Percentiles rank a stretch among this genome's conserved stretches.
phyloP scores from a whole-genome alignment of 345 rosid genomes.

The Pistacia integerrima region DNA sequence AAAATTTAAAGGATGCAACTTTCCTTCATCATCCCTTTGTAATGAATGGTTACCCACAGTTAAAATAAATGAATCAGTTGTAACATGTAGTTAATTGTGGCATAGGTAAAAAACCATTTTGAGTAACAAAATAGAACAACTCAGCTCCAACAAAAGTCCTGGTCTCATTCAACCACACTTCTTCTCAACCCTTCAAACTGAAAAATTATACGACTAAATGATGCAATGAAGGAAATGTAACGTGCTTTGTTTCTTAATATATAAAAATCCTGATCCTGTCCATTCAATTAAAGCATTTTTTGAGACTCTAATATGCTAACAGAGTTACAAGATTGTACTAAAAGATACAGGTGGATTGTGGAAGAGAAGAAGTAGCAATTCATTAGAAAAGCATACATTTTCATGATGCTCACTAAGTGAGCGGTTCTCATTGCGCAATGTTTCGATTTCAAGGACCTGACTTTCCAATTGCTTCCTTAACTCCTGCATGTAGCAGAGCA shows the following conservation, averaged over 20 bases:
- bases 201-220: not conserved
- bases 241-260: not conserved
- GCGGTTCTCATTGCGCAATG: conserved; percentile 65
- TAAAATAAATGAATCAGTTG: not conserved
- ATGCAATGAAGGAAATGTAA: not conserved
- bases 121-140: not conserved
- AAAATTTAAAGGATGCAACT: not conserved
- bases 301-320: not conserved
- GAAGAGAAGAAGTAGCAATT: not conserved
- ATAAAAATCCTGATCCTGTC: not conserved
- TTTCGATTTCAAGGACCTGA: conserved; percentile 72
- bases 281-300: not conserved
- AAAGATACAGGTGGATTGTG: not conserved
- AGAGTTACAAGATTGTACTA: conserved; percentile 10
- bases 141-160: not conserved
- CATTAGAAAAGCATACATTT: conserved; percentile 46
- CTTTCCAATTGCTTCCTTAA: conserved; percentile 87
- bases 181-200: not conserved
- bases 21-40: not conserved
- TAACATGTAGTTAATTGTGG: not conserved
- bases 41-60: not conserved
- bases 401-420: conserved; percentile 59
- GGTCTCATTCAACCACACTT: not conserved
- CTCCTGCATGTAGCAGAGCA: conserved; percentile 53
- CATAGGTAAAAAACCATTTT: not conserved